A percentile compares a stretch with the other conserved stretches of the same genome.
Conservation (phyloP, 257 asterid species). For the Capsicum pubescens region DNA sequence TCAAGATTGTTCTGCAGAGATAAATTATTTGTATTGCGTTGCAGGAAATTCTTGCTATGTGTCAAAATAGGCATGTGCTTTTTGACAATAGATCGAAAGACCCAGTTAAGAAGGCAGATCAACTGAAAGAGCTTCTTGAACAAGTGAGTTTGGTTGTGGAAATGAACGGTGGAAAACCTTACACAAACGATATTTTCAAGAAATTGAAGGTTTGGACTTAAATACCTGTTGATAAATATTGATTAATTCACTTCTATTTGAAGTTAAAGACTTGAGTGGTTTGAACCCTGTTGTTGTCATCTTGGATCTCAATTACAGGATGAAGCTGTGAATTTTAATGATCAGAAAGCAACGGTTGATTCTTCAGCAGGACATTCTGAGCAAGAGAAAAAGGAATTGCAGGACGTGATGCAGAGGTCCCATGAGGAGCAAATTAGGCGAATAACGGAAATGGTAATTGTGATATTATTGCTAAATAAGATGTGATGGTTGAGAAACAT, state of each 20-base stretch:
- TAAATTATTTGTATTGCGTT: conserved; percentile 25
- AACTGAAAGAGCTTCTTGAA: conserved; percentile 50
- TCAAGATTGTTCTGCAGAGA: neutral
- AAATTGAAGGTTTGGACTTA: conserved; percentile 44
- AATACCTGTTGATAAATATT: neutral
- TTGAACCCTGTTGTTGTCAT: too few relatives aligned
- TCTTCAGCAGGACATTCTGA: conserved; percentile 51
- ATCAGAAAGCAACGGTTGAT: conserved; percentile 50
- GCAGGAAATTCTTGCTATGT: conserved; percentile 57
- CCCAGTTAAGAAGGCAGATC: conserved; percentile 38
- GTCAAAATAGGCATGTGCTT: conserved; percentile 61
- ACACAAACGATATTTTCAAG: conserved; percentile 50
- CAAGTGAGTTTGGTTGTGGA: conserved; percentile 55
- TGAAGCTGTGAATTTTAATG: conserved; percentile 42
- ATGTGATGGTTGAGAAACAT: too few relatives aligned
- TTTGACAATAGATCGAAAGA: conserved; percentile 69
- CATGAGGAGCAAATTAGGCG: conserved; percentile 53
- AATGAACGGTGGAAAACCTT: conserved; percentile 57
- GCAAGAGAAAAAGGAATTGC: conserved; percentile 50
- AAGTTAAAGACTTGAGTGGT: neutral
- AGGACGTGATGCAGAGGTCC: conserved; percentile 47
- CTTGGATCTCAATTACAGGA: conserved; percentile 41
- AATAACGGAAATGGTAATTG: conserved; percentile 55
- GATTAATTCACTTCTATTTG: neutral
- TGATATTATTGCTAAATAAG: neutral